A percentile compares a stretch with the other conserved stretches of the same genome.
phyloP scores from a whole-genome alignment of 306 rosid genomes.

The Purshia tridentata region DNA sequence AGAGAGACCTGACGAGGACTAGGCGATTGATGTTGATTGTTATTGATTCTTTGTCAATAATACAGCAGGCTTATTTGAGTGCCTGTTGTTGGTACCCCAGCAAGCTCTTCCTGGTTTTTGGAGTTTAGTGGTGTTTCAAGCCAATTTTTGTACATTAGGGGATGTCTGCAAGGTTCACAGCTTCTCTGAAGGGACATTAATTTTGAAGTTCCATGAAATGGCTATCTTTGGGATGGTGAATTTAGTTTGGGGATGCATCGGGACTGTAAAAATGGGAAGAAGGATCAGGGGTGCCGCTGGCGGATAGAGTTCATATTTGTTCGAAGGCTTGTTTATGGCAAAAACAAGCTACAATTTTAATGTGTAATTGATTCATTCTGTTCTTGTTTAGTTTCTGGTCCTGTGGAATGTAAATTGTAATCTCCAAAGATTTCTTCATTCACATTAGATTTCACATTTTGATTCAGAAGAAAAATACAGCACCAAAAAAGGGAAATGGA shows the following conservation, averaged over 20 bases:
- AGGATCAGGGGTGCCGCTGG: constrained; percentile 41
- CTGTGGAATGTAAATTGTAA: constrained; percentile 56
- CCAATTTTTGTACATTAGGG: constrained; percentile 17
- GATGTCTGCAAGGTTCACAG: constrained; percentile 26
- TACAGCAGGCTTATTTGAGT: constrained; percentile 46
- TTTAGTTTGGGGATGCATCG: constrained; percentile 32
- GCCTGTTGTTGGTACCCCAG: constrained; percentile 36
- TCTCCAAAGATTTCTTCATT: constrained; percentile 43
- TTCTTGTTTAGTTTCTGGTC: constrained; percentile 27
- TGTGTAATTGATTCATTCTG: constrained; percentile 49
- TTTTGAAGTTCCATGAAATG: constrained; percentile 22
- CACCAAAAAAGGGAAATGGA: constrained; percentile 19
- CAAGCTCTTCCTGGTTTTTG: constrained; percentile 24
- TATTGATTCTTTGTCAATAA: constrained; percentile 58
- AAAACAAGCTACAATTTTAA: constrained; percentile 56
- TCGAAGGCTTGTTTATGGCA: constrained; percentile 45
- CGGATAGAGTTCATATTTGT: constrained; percentile 47
- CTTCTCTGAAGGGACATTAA: constrained; percentile 33
- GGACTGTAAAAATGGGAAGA: constrained; percentile 25
- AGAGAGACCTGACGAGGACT: constrained; percentile 51
- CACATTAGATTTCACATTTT: constrained; percentile 35
- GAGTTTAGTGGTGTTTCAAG: constrained; percentile 23
- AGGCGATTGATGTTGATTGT: constrained; percentile 33
- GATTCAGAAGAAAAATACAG: constrained; percentile 8
- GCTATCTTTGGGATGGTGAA: constrained; percentile 18